Conservation (phyloP, 306 rosid species). For the Lathyrus oleraceus region DNA sequence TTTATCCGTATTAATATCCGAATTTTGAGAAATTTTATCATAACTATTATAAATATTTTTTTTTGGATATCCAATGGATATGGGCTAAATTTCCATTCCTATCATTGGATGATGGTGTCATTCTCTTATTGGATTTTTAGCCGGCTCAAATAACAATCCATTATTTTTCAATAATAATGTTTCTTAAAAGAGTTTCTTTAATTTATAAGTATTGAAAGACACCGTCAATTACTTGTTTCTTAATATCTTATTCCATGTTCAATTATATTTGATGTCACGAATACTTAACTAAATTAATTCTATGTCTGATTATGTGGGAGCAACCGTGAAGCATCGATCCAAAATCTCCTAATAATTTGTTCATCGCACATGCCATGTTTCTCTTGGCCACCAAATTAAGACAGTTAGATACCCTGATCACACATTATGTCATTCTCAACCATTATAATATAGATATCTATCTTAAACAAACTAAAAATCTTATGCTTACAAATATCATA, state of each 20-base stretch:
- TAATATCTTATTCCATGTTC: not conserved
- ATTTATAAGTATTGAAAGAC: too few species aligned
- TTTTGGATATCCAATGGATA: too few species aligned
- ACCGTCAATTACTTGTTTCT: not conserved
- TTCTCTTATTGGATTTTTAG: too few species aligned
- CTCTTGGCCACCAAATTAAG: not conserved
- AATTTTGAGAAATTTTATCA: too few species aligned
- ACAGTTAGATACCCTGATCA: constrained; percentile 6
- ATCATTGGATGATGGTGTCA: too few species aligned
- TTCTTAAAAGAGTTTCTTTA: too few species aligned
- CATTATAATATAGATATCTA: not conserved
- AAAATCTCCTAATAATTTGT: constrained; percentile 33
- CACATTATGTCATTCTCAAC: not conserved
- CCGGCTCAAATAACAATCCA: too few species aligned
- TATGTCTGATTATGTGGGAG: constrained; percentile 28
- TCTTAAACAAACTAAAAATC: not conserved
- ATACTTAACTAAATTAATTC: constrained; percentile 4
- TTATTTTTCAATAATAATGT: too few species aligned
- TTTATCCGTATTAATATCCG: too few species aligned
- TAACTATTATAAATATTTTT: too few species aligned
- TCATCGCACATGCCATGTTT: constrained; percentile 51
- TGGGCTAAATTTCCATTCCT: too few species aligned
- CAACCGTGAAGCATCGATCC: constrained; percentile 8
- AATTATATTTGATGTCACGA: constrained; percentile 11
- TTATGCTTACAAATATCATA: not conserved